Percentiles rank a stretch among this genome's conserved stretches.
Conservation (phyloP, 345 rosid genomes). For the Durio zibethinus region DNA sequence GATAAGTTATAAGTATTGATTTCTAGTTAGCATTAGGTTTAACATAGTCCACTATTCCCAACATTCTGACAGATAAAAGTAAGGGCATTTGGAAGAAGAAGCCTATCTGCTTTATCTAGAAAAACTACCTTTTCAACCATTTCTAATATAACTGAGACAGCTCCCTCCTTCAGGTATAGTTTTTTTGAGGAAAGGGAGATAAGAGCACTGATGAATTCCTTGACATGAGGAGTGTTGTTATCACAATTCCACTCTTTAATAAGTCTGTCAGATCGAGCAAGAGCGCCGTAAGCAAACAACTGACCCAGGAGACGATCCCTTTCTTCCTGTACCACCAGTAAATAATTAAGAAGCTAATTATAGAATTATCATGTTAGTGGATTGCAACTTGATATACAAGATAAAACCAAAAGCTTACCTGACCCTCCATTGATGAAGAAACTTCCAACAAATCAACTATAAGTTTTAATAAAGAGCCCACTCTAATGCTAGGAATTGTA, state of each 20-base stretch:
- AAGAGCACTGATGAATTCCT: slow-evolving; percentile 53
- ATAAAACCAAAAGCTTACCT: slow-evolving; percentile 50
- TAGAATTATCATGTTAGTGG: neutral
- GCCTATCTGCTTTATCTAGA: neutral
- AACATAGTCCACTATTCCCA: neutral
- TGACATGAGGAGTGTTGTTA: slow-evolving; percentile 47
- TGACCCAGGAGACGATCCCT: slow-evolving; percentile 82
- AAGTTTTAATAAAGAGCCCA: slow-evolving; percentile 69
- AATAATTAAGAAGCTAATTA: slow-evolving; percentile 1
- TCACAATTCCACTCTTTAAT: slow-evolving; percentile 53
- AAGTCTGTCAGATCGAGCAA: slow-evolving; percentile 71
- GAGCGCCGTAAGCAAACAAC: slow-evolving; percentile 80
- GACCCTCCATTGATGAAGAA: slow-evolving; percentile 88
- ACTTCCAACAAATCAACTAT: slow-evolving; percentile 60
- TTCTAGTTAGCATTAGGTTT: no score
- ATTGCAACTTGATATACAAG: neutral
- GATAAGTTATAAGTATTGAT: no score
- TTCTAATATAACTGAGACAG: slow-evolving; percentile 59
- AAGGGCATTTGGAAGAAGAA: neutral
- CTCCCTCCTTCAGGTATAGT: slow-evolving; percentile 84
- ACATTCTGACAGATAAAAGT: neutral
- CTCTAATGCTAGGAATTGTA: slow-evolving; percentile 47
- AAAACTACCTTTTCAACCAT: slow-evolving; percentile 64
- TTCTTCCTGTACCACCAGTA: slow-evolving; percentile 48
- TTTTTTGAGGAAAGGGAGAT: slow-evolving; percentile 68